Evolutionary conservation across 2,329 filamentous ascomycete species (phyloP), one percentile per base, ranked within the genome.

Genomic region (Lachnellula arida): DNA sequence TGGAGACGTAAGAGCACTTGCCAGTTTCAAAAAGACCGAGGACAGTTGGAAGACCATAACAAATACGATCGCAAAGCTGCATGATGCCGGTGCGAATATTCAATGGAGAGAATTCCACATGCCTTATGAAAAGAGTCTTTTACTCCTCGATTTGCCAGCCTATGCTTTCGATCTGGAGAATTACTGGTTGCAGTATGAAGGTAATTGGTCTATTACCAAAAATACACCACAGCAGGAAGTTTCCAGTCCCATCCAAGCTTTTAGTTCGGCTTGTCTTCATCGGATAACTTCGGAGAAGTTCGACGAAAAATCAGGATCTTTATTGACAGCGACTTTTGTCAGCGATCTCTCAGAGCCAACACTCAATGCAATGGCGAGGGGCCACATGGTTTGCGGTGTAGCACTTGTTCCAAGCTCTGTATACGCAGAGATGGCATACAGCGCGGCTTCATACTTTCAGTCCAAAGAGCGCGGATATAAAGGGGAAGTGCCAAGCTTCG

Each of bases 161-260:
- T 87, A 87, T 68, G 75, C 74, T 11, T 87, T 82, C 70, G 81
- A 86, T 65, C 72, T 77, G 61, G 85, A 86, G 73, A 78, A 76
- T 56, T 86, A 86, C 57, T 72, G 70, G 68, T 23, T 55, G 8
- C 28, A 42, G 14, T 58, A 58, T 40, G 12, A 19, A 17, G 43
- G 19, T 19, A 23, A 28, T 81, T 46, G 43, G 43, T 12, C 17
- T 46, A 14, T 46, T 11, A 23, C 19, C 11, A 46, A 46, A 28
- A 22, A 22, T n/a, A 25, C 23, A 25, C 23, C 6, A 25, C 23
- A 25, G 23, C 23, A 25, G 23, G 35, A 37, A 37, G 15, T 37
- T 8, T 5, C 9, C 11, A 8, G 11, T n/a, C 35, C 35, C 11
- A 5, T 12, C 4, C 35, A 12, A 12, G 35, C 5, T 37, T 37